These are phyloP conservation scores for Lunasporangiospora selenospora DNA, from an alignment of 192 early-diverging fungal species.

Conservation along the genomic window DNA sequence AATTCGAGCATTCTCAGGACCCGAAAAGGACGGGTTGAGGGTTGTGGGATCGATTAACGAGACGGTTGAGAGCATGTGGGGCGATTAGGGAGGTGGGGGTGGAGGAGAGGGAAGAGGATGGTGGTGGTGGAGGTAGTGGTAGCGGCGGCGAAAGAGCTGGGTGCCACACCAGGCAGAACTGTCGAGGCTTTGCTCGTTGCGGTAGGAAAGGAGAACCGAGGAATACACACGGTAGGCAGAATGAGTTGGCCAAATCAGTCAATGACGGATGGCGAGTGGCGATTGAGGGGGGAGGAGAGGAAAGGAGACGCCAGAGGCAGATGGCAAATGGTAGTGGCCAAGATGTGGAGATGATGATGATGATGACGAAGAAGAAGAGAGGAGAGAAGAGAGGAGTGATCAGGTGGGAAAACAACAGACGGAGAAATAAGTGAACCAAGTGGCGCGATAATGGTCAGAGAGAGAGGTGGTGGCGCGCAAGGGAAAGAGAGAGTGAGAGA, in stretches of 20 bases:
- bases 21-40: slow-evolving; percentile 44
- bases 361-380: background rate
- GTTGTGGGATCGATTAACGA: slow-evolving; percentile 44
- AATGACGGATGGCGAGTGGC: background rate
- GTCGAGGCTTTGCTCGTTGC: too few relatives aligned
- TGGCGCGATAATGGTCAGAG: too few relatives aligned
- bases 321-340: background rate
- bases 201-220: background rate
- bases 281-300: background rate
- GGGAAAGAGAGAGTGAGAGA: slow-evolving; percentile 7
- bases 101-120: background rate
- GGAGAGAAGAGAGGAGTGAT: background rate
- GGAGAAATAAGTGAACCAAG: background rate
- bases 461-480: too few relatives aligned
- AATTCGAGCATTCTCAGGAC: slow-evolving; percentile 26
- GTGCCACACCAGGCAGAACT: background rate
- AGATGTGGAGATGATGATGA: background rate
- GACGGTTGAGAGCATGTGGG: slow-evolving; percentile 40
- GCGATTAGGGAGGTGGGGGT: background rate
- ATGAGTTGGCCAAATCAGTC: too few relatives aligned
- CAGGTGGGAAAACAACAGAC: too few relatives aligned
- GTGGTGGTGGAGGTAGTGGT: background rate
- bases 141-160: background rate
- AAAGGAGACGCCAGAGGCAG: background rate
- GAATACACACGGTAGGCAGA: background rate